Base-by-base conservation (phyloP, 805 yeast species). In the Cephaloascus albidus region DNA sequence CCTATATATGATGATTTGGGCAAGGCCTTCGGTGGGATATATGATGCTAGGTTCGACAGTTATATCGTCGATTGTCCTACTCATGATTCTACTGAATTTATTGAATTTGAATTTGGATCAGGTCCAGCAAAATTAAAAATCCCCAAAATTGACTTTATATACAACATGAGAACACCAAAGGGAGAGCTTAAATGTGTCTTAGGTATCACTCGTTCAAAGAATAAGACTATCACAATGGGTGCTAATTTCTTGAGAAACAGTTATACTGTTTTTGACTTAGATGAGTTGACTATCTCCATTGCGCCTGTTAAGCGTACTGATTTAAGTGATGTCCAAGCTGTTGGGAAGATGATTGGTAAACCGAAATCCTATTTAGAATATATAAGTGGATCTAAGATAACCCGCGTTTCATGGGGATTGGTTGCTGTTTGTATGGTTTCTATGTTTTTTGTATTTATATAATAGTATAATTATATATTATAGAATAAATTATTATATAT, bases 211-310 rank as follows among this genome's bases (percentile, higher is more conserved):
- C 6, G 12, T 6, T 23, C 28, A 23, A 12, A 23, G 6, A 12
- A 23, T 23, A 12, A 23, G 12, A 23, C 28, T 8, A 12, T 23
- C 10, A 23, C 28, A 12, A 6, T 23, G 12, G 28, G 28, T 6
- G 28, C 6, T 12, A 23, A 23, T 12, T 23, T 23, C 12, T 23
- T 23, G 28, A 23, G 12, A 23, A 23, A 23, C 12, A 12, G 10
- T 23, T 23, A 23, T 23, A 12, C 12, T 12, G 28, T 23, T 8
- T 45, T 50, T n/a, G 54, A 55, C 44, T 41, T 54, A 10, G 43
- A 48, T 15, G 42, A 36, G 4, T 44, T 54, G 39, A 53, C 60
- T 2, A 38, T 46, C 2, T 23, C 28, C 6, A 12, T 23, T 23
- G 28, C 28, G 12, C 6, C 6, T 12, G 12, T 23, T 8, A 12